phyloP scores from a whole-genome alignment of 2,329 filamentous ascomycete species.

The Sclerotinia minor region DNA sequence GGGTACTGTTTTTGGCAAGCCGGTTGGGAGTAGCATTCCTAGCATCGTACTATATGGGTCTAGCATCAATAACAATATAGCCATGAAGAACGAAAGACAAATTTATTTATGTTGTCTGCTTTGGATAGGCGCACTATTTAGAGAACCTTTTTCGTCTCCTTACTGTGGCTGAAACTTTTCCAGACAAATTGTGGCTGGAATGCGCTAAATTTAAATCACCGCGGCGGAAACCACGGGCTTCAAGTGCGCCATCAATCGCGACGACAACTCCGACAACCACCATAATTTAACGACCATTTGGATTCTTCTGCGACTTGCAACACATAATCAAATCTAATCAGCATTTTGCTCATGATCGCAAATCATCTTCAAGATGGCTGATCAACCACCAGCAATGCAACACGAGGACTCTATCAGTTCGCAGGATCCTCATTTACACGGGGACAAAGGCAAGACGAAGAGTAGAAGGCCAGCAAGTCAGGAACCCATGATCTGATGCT shows the following conservation, averaged over 20 bases:
- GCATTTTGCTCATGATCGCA: constrained; percentile 35
- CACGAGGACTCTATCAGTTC: constrained; percentile 54
- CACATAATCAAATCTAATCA: constrained; percentile 10
- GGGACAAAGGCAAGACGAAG: constrained; percentile 77
- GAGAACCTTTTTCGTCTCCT: not conserved
- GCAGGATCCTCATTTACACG: constrained; percentile 53
- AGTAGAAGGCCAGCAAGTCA: constrained; percentile 87
- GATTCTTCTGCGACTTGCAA: not conserved
- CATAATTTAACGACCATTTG: not conserved
- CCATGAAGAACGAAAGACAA: not conserved
- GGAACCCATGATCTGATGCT: constrained; percentile 37
- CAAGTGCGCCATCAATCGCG: constrained; percentile 25
- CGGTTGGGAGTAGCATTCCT: not conserved
- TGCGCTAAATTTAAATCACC: constrained; percentile 19
- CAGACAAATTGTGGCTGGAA: constrained; percentile 18
- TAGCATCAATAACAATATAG: not conserved
- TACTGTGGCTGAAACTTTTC: constrained; percentile 28
- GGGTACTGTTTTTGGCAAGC: not conserved
- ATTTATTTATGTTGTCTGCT: not conserved
- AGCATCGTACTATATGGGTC: not conserved
- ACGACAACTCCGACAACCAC: constrained; percentile 27
- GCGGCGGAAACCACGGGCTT: constrained; percentile 17
- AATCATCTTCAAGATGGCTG: constrained; percentile 37
- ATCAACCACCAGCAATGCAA: constrained; percentile 34
- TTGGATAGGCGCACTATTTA: not conserved